phyloP scores from a whole-genome alignment of 2,329 filamentous ascomycete species.

The Chaetomium olivaceum region DNA sequence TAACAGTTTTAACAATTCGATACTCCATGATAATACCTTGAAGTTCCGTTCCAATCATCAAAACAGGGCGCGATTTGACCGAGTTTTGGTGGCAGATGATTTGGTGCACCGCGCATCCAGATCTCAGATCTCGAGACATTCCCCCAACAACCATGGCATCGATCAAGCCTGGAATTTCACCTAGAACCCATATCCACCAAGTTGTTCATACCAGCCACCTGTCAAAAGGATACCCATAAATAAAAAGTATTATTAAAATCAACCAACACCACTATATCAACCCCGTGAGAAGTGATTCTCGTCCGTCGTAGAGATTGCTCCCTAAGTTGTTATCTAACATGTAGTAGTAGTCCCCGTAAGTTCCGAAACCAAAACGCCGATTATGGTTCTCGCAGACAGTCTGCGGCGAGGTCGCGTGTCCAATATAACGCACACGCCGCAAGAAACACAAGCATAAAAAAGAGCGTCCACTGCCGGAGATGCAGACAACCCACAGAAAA shows the following conservation, averaged over 20 bases:
- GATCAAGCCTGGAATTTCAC: too few relatives aligned
- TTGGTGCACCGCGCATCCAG: too few relatives aligned
- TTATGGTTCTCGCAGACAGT: neutral
- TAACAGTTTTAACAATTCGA: neutral
- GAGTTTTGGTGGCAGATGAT: too few relatives aligned
- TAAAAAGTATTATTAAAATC: neutral
- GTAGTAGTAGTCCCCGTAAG: slow-evolving; percentile 23
- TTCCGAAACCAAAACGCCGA: slow-evolving; percentile 13
- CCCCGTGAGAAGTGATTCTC: slow-evolving; percentile 16
- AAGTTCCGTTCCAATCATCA: too few relatives aligned
- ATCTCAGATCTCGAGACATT: neutral
- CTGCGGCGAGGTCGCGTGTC: neutral
- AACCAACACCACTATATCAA: neutral
- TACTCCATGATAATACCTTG: too few relatives aligned
- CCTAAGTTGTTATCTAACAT: slow-evolving; percentile 27
- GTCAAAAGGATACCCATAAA: neutral
- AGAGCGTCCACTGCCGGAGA: neutral
- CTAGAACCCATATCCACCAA: too few relatives aligned
- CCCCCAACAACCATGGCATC: neutral
- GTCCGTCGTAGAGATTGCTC: slow-evolving; percentile 28
- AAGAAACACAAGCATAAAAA: neutral
- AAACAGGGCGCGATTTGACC: too few relatives aligned
- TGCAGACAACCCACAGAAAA: neutral
- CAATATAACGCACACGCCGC: neutral
- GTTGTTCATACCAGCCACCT: too few relatives aligned